phyloP scores from a whole-genome alignment of 2,329 filamentous ascomycete genomes.

The Aureobasidium melanogenum region DNA sequence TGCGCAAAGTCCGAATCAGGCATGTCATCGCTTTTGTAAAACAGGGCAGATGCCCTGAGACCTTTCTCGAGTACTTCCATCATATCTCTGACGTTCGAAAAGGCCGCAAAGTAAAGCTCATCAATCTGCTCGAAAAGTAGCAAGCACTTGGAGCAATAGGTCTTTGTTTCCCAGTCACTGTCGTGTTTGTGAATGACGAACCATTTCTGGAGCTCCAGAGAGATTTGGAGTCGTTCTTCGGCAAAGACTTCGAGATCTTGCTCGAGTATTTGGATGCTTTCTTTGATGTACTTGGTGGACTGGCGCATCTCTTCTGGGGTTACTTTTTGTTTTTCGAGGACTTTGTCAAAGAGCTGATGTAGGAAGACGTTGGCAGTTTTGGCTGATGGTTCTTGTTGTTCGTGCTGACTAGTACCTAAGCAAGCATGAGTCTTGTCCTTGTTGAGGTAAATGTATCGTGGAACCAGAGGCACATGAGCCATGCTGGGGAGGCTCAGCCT shows the following conservation, averaged over 20 bases:
- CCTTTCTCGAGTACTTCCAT: not conserved
- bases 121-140: not conserved
- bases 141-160: not conserved
- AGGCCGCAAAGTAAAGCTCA: not conserved
- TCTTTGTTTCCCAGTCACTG: not conserved
- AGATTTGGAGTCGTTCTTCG: not conserved
- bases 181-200: not conserved
- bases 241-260: not conserved
- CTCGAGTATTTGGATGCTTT: not conserved
- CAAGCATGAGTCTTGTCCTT: not conserved
- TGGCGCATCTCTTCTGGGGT: not conserved
- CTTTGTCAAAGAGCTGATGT: not conserved
- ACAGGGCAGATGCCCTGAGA: not conserved
- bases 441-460: not conserved
- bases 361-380: not conserved
- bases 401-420: not conserved
- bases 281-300: not conserved
- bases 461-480: not conserved
- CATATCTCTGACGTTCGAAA: not conserved
- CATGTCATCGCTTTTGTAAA: not conserved
- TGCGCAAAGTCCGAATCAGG: no score
- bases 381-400: not conserved
- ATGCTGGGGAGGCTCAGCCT: not conserved
- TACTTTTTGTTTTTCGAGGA: not conserved
- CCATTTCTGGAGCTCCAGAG: not conserved